Evolutionary conservation across 164 flowering plant species (phyloP).

Genomic region (Annona squamosa): DNA sequence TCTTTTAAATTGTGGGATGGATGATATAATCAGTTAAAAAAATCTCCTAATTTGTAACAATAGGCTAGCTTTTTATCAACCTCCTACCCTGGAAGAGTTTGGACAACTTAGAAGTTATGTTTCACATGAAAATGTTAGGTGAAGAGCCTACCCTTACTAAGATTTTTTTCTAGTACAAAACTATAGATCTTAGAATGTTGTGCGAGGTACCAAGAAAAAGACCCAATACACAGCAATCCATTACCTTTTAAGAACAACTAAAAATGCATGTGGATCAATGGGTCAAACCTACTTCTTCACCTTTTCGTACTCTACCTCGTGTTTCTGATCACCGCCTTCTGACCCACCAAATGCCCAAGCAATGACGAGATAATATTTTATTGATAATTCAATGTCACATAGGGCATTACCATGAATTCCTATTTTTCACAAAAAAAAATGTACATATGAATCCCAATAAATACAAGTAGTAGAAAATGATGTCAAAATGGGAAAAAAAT

Average conservation of each 20-base stretch:
- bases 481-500: no score
- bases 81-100: background rate
- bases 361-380: no score
- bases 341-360: conserved; percentile 19
- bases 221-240: background rate
- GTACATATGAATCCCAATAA: no score
- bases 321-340: conserved; percentile 38
- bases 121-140: background rate
- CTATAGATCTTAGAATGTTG: background rate
- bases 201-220: background rate
- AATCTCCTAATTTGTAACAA: background rate
- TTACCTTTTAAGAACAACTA: background rate
- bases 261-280: background rate
- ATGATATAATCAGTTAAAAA: no score
- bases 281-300: conserved; percentile 30
- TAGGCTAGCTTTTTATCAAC: background rate
- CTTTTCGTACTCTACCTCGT: conserved; percentile 62
- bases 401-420: no score
- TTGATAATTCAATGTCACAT: no score
- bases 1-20: no score
- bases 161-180: background rate
- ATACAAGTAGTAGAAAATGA: no score
- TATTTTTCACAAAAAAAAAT: no score
- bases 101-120: background rate
- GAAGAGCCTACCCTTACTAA: background rate